phyloP scores from a whole-genome alignment of 78 protist genomes.

The Pigoraptor vietnamica region DNA sequence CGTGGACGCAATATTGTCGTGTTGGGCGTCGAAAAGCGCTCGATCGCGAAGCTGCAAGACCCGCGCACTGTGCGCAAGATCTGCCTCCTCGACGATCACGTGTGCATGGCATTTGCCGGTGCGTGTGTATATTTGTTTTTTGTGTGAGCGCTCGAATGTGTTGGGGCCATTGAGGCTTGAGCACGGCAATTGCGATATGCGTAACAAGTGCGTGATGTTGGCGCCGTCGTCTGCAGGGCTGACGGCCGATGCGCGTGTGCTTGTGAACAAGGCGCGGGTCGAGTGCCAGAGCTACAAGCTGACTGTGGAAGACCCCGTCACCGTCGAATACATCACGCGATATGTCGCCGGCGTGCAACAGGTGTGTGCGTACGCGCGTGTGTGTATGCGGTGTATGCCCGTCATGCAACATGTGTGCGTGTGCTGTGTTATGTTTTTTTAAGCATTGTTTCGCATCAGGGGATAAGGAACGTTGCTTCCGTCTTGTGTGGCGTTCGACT shows the following conservation, averaged over 20 bases:
- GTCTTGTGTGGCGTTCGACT: too few species aligned
- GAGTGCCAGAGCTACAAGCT: constrained; percentile 95
- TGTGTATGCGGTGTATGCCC: neutral
- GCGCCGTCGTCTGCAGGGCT: constrained; percentile 55
- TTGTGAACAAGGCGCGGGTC: constrained; percentile 82
- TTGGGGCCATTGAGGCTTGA: too few species aligned
- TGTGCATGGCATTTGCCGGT: constrained; percentile 93
- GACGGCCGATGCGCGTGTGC: constrained; percentile 96
- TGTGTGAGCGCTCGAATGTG: neutral
- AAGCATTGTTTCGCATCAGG: too few species aligned
- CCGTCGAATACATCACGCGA: constrained; percentile 86
- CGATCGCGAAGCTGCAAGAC: constrained; percentile 90
- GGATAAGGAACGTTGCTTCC: too few species aligned
- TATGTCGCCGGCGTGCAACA: constrained; percentile 91
- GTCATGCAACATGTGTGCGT: too few species aligned
- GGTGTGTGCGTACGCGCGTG: constrained; percentile 21
- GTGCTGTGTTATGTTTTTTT: too few species aligned
- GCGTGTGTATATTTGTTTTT: neutral
- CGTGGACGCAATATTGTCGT: constrained; percentile 88
- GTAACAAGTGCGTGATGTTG: neutral
- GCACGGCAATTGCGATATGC: neutral
- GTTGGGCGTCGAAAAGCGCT: constrained; percentile 87
- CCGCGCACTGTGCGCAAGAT: constrained; percentile 96
- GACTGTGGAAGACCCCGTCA: constrained; percentile 87
- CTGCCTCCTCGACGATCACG: constrained; percentile 88